Base-by-base conservation (phyloP, 2,329 filamentous ascomycete genomes). In the Bertia moriformis region DNA sequence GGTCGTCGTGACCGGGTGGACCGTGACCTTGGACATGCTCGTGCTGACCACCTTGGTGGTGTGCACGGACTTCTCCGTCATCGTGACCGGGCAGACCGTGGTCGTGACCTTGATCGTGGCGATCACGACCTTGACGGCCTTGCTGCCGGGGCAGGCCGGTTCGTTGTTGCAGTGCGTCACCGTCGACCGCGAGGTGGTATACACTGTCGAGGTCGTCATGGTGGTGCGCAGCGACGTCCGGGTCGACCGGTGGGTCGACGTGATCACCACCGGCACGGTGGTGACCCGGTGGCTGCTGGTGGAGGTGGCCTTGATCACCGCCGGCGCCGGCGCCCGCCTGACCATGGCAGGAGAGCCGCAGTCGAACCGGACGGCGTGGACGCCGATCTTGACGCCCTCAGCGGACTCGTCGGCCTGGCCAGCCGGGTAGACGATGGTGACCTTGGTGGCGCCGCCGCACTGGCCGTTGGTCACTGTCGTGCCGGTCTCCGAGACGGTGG, bases 361-460 rank as follows among this genome's bases (percentile, higher is more conserved):
- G 63, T 87, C 73, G 60, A 89, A 93, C 48, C 66, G 69, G 50
- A 93, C 74, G 54, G 68, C 70, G 62, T 83, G 80, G 50, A 91
- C 72, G 50, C 78, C 76, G 50, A 93, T 69, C 49, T 71, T 69
- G 66, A 84, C 91, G 49, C 60, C 62, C 38, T 67, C 60, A 55
- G 74, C 67, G 43, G 64, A 55, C 52, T 69, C 67, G 45, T 68
- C 57, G 45, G 72, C 62, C 53, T 79, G 73, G 42, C 72, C 59
- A 46, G 67, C 63, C 37, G 72, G 69, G 59, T 68, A 75, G 56
- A 77, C 61, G 55, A 95, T 78, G 40, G 73, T 77, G 44, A 95
- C 86, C 42, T 75, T 78, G 55, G 71, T 85, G 46, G 89, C 88
- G 60, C 88, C 88, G 73, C 87, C 89, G 57, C 89, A 96, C 69